These are phyloP conservation scores for Patellaria atrata DNA, from an alignment of 495 filamentous ascomycete species.

Conservation along the genomic window DNA sequence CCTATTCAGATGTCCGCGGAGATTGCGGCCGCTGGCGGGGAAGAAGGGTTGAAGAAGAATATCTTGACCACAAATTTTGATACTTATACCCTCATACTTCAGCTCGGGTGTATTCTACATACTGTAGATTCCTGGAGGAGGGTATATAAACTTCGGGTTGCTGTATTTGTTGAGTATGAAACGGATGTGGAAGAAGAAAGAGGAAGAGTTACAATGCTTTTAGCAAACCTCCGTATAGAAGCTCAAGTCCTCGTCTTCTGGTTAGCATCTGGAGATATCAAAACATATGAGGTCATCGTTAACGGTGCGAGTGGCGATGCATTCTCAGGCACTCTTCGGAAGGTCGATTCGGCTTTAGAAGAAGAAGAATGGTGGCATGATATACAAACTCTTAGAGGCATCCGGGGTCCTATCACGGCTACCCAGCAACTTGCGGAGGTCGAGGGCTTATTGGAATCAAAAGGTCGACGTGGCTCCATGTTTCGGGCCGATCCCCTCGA, in stretches of 20 bases:
- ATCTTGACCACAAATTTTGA: conserved; percentile 83
- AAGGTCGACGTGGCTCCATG: conserved; percentile 34
- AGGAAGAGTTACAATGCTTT: conserved; percentile 53
- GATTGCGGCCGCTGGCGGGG: conserved; percentile 36
- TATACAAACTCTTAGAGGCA: conserved; percentile 43
- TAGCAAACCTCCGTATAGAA: conserved; percentile 70
- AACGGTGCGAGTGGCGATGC: conserved; percentile 40
- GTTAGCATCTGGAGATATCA: conserved; percentile 58
- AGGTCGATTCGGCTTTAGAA: conserved; percentile 45
- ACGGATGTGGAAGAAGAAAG: conserved; percentile 69
- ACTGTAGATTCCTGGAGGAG: conserved; percentile 77
- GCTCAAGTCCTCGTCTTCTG: conserved; percentile 69
- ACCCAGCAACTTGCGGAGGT: conserved; percentile 20
- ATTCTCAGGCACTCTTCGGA: conserved; percentile 30
- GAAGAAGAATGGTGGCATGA: conserved; percentile 77
- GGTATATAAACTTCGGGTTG: conserved; percentile 56
- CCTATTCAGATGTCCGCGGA: conserved; percentile 77
- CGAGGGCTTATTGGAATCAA: conserved; percentile 24
- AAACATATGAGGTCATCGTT: conserved; percentile 64
- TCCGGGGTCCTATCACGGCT: conserved; percentile 22
- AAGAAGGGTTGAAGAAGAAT: conserved; percentile 34
- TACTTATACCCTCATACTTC: conserved; percentile 78
- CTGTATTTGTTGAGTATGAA: conserved; percentile 84
- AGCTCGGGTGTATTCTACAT: conserved; percentile 70
- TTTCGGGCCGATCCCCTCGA: too few relatives aligned